phyloP scores from a whole-genome alignment of 257 asterid genomes.

The Petunia secreta region DNA sequence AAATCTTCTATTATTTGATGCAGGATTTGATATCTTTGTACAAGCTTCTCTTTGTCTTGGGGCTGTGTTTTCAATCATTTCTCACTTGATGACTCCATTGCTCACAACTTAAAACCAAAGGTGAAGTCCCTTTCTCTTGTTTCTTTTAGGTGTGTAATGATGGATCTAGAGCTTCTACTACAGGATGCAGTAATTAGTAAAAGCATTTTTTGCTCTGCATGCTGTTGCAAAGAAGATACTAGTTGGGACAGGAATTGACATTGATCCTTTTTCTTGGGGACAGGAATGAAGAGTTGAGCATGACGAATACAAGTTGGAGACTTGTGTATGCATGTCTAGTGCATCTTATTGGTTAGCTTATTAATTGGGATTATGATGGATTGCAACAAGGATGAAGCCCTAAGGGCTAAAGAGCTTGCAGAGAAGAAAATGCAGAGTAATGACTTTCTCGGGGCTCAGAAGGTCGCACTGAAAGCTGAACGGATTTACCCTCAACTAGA shows the following conservation, averaged over 20 bases:
- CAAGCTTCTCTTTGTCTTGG: not conserved
- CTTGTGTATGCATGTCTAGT: not conserved
- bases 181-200: not conserved
- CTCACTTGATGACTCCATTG: not conserved
- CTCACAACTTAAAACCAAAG: constrained; percentile 7
- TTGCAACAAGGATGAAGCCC: constrained; percentile 86
- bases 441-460: constrained; percentile 74
- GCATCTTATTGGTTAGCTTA: constrained; percentile 19
- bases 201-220: not conserved
- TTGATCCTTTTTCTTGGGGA: constrained; percentile 18
- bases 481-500: constrained; percentile 71
- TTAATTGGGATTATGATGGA: constrained; percentile 51
- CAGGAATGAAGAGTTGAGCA: constrained; percentile 12
- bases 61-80: constrained; percentile 1
- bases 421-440: constrained; percentile 64
- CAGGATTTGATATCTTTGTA: constrained; percentile 13
- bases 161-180: not conserved
- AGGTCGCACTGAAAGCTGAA: constrained; percentile 64
- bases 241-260: not conserved
- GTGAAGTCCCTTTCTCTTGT: not conserved
- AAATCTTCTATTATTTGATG: constrained; percentile 9
- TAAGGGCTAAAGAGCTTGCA: constrained; percentile 68
- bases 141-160: constrained; percentile 13
- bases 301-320: not conserved
- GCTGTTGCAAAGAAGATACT: not conserved